Evolutionary conservation across 1,139 yeast species (phyloP).

Genomic region (Torulaspora pretoriensis): DNA sequence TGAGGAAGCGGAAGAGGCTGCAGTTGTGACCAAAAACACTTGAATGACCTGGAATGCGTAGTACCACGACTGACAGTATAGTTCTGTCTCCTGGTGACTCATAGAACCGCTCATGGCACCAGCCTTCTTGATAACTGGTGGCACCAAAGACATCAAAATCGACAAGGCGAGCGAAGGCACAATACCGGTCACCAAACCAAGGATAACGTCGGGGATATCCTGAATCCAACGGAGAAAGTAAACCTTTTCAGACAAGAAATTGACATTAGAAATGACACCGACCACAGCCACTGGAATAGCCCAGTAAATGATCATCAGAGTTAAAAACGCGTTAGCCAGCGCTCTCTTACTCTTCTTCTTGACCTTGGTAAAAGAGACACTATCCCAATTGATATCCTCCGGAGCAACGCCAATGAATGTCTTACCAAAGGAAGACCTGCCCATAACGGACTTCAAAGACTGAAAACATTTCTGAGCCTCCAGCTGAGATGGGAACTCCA

Average conservation of each 20-base stretch:
- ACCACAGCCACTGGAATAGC: slow-evolving; percentile 83
- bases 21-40: slow-evolving; percentile 73
- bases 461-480: slow-evolving; percentile 70
- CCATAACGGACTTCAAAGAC: slow-evolving; percentile 46
- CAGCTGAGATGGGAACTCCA: slow-evolving; percentile 67
- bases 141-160: slow-evolving; percentile 68
- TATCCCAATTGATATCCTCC: slow-evolving; percentile 60
- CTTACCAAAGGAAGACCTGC: slow-evolving; percentile 37
- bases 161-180: slow-evolving; percentile 68
- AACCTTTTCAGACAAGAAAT: slow-evolving; percentile 55
- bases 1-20: slow-evolving; percentile 77
- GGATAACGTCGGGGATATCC: slow-evolving; percentile 51
- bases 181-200: slow-evolving; percentile 72
- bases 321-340: slow-evolving; percentile 51
- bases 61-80: slow-evolving; percentile 79
- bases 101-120: slow-evolving; percentile 71
- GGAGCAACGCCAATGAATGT: slow-evolving; percentile 58
- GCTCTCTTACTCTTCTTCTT: slow-evolving; percentile 49
- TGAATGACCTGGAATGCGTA: slow-evolving; percentile 88
- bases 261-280: slow-evolving; percentile 72
- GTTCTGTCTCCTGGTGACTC: slow-evolving; percentile 67
- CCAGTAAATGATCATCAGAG: slow-evolving; percentile 66
- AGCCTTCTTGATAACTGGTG: slow-evolving; percentile 67
- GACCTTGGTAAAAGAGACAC: slow-evolving; percentile 57
- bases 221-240: slow-evolving; percentile 62